phyloP scores from a whole-genome alignment of 148 eudicot species.

The Nyssa sinensis region DNA sequence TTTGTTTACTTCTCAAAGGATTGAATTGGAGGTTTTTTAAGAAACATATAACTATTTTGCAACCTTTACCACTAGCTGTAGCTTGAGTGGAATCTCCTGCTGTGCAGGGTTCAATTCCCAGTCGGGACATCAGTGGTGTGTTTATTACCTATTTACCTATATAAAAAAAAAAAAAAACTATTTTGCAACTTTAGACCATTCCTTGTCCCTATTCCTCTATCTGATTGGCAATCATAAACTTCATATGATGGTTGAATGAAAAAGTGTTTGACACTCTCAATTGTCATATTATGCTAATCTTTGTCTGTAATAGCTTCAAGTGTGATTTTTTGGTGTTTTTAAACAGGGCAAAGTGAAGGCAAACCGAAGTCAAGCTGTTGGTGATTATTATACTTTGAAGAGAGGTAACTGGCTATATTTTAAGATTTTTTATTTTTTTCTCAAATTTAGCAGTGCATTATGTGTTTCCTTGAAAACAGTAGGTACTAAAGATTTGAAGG shows the following conservation, averaged over 20 bases:
- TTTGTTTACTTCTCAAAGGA: too few relatives aligned
- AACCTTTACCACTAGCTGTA: too few relatives aligned
- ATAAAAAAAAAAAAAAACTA: too few relatives aligned
- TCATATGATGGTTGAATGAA: not conserved
- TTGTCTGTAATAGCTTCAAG: not conserved
- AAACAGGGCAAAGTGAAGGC: conserved; percentile 36
- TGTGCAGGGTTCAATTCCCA: conserved; percentile 31
- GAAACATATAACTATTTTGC: too few relatives aligned
- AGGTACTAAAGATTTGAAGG: conserved; percentile 32
- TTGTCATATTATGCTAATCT: not conserved
- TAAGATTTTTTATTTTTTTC: conserved; percentile 2
- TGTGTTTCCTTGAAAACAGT: conserved; percentile 20
- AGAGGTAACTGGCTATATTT: conserved; percentile 23
- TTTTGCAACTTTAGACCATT: not conserved
- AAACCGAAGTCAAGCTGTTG: conserved; percentile 20
- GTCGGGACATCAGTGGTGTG: not conserved
- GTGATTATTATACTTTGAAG: conserved; percentile 14
- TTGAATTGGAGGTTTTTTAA: too few relatives aligned
- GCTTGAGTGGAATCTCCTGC: conserved; percentile 63
- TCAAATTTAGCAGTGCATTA: not conserved
- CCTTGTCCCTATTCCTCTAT: not conserved
- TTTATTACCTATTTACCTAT: too few relatives aligned
- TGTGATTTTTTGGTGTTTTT: conserved; percentile 2
- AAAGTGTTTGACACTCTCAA: not conserved
- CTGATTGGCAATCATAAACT: not conserved